Percentiles rank a stretch among this genome's conserved stretches.
These are phyloP conservation scores for Xylaria nigripes DNA, from an alignment of 495 filamentous ascomycete species.

Conservation along the genomic window DNA sequence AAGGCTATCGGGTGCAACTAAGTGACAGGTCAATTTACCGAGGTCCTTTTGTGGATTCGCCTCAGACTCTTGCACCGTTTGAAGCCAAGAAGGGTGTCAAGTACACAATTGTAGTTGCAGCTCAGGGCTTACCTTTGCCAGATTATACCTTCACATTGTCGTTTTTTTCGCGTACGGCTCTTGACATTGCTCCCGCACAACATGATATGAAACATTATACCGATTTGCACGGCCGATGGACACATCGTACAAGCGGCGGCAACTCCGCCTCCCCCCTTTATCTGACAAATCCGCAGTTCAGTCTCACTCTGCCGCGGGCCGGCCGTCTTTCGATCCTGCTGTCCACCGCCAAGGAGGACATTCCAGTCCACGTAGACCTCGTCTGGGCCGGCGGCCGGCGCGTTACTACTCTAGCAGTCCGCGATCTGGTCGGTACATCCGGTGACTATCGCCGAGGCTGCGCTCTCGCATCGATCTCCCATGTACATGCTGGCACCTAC, in stretches of 20 bases:
- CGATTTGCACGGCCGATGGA: slow-evolving; percentile 60
- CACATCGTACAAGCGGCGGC: slow-evolving; percentile 69
- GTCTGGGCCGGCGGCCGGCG: slow-evolving; percentile 68
- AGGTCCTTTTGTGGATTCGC: slow-evolving; percentile 84
- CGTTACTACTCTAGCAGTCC: slow-evolving; percentile 54
- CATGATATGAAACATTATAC: slow-evolving; percentile 49
- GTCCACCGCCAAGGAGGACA: slow-evolving; percentile 45
- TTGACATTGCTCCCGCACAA: slow-evolving; percentile 52
- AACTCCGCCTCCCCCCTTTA: slow-evolving; percentile 69
- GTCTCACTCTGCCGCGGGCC: slow-evolving; percentile 46
- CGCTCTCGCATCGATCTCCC: slow-evolving; percentile 53
- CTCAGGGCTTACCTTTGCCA: slow-evolving; percentile 62
- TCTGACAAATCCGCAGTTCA: slow-evolving; percentile 78
- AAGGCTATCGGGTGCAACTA: slow-evolving; percentile 66
- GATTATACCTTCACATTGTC: slow-evolving; percentile 78
- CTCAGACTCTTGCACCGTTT: slow-evolving; percentile 78
- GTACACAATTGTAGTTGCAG: slow-evolving; percentile 73
- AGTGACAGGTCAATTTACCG: slow-evolving; percentile 57
- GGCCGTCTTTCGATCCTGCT: slow-evolving; percentile 64
- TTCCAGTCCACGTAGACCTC: slow-evolving; percentile 77
- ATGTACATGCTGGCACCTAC: slow-evolving; percentile 61
- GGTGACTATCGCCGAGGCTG: slow-evolving; percentile 79
- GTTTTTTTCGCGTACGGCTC: slow-evolving; percentile 56
- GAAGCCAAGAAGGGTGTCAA: slow-evolving; percentile 48
- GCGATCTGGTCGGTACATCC: slow-evolving; percentile 71